These are phyloP conservation scores for Daedaleopsis sinensis DNA, from an alignment of 768 basidiomycete species.

Conservation along the genomic window DNA sequence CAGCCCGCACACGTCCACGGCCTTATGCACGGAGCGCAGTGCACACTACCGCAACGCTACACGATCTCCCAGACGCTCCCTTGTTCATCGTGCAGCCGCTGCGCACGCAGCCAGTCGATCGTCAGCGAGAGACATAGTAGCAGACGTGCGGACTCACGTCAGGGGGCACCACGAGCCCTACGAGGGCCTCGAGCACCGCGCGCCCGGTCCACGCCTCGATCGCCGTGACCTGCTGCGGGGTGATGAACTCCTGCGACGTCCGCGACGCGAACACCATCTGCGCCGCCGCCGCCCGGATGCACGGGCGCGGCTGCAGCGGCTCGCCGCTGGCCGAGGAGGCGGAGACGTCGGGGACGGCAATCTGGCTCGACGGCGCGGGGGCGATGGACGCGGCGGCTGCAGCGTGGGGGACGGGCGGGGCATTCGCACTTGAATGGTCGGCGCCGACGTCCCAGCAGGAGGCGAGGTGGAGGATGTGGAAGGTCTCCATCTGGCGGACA, in stretches of 20 bases:
- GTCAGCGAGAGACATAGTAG: slow-evolving; percentile 21
- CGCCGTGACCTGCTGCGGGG: slow-evolving; percentile 60
- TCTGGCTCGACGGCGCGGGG: slow-evolving; percentile 26
- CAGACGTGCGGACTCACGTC: slow-evolving; percentile 44
- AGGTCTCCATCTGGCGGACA: slow-evolving; percentile 75
- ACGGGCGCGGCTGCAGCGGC: slow-evolving; percentile 25
- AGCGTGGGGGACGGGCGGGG: slow-evolving; percentile 48
- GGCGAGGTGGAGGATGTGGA: slow-evolving; percentile 80
- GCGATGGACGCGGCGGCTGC: slow-evolving; percentile 45
- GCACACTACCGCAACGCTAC: not conserved
- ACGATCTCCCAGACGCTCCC: slow-evolving; percentile 27
- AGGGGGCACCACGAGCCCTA: slow-evolving; percentile 46
- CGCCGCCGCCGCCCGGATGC: slow-evolving; percentile 74
- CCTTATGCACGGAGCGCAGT: not conserved
- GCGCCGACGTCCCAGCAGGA: slow-evolving; percentile 57
- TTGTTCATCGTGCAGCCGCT: slow-evolving; percentile 23
- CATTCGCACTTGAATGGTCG: slow-evolving; percentile 21
- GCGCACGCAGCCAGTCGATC: not conserved
- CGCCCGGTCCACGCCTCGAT: slow-evolving; percentile 65
- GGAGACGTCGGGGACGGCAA: slow-evolving; percentile 17
- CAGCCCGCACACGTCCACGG: too few species aligned
- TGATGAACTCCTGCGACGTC: slow-evolving; percentile 72
- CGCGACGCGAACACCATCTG: slow-evolving; percentile 87
- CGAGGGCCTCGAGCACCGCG: slow-evolving; percentile 62
- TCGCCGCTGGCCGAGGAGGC: slow-evolving; percentile 13